A percentile compares a stretch with the other conserved stretches of the same genome.
Conservation (phyloP, 2,329 filamentous ascomycete species). For the Penicillium sp. region DNA sequence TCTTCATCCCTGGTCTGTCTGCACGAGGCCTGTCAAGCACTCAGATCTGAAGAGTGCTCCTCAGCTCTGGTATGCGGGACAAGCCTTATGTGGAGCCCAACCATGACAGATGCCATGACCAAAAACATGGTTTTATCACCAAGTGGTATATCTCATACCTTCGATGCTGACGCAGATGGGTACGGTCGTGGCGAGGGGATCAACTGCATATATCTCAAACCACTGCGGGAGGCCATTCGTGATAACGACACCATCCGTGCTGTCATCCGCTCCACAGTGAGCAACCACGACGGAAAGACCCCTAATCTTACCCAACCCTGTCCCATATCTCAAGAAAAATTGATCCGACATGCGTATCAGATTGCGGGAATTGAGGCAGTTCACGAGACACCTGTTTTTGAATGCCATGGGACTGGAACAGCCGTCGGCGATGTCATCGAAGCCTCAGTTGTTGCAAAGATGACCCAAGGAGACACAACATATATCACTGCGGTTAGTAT, state of each 20-base stretch:
- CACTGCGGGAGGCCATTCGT: constrained; percentile 43
- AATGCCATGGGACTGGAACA: constrained; percentile 21
- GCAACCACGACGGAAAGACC: constrained; percentile 29
- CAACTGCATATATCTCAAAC: constrained; percentile 48
- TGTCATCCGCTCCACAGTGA: constrained; percentile 30
- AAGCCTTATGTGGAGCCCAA: constrained; percentile 30
- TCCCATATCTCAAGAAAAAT: constrained; percentile 9
- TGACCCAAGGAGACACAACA: constrained; percentile 8
- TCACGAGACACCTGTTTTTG: constrained; percentile 14
- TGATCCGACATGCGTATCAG: not conserved
- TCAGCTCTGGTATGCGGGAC: constrained; percentile 35
- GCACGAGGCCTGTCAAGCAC: constrained; percentile 25
- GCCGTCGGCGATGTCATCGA: constrained; percentile 16
- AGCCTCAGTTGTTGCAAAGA: constrained; percentile 13
- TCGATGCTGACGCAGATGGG: constrained; percentile 48
- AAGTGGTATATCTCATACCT: constrained; percentile 47
- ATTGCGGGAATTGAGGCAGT: constrained; percentile 3
- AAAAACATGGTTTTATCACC: constrained; percentile 35
- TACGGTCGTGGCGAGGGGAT: constrained; percentile 52
- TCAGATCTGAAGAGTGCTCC: constrained; percentile 20
- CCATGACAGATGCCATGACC: constrained; percentile 19
- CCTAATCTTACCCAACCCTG: constrained; percentile 17
- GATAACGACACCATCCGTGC: constrained; percentile 39
- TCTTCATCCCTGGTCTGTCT: constrained; percentile 39
- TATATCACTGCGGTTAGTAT: constrained; percentile 18